Evolutionary conservation across 2,329 filamentous ascomycete species (phyloP), one percentile per base, ranked within the genome.

Genomic region (Trichoderma sp.): DNA sequence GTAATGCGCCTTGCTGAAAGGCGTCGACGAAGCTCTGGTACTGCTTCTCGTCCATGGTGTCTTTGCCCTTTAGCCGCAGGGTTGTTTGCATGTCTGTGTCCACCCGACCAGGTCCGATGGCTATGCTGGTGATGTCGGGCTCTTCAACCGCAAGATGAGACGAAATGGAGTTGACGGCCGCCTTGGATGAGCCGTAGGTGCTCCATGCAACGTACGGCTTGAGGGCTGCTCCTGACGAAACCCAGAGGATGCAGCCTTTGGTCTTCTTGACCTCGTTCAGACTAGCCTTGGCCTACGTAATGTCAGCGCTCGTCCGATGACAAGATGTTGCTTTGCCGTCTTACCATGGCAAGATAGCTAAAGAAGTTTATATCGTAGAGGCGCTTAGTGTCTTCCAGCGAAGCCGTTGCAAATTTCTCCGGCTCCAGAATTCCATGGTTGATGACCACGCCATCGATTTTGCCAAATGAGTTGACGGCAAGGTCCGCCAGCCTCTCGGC

Each of bases 71-170:
- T 56, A 93, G 89, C 60, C 95, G 84, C 67, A 99, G 86, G 67
- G 91, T 86, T n/a, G 84, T 84, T 77, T 97, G 94, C 94, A 97
- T 97, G 61, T 90, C 90, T 0, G 94, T 97, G 75, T 97, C 91
- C 8, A 96, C 90, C 54, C 92, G 88, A 2, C 94, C 94, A 0
- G 94, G 94, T 4, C 89, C 84, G 37, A 97, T 82, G 0, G 92
- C 84, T 0, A 97, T 80, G 13, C 87, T 89, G 0, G 87, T 91
- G 53, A 97, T 88, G 15, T 89, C 84, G 1, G 90, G 88, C 77
- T 97, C 94, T 76, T 97, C 94, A 1, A 84, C 84, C 0, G 87
- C 87, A 39, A 97, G 78, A 39, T 94, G 92, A 50, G 85, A 80
- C 1, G 89, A 89, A 5, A 97, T 80, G 72, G 94, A 92, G 77